phyloP scores from a whole-genome alignment of 345 rosid species.

The Noccaea caerulescens region DNA sequence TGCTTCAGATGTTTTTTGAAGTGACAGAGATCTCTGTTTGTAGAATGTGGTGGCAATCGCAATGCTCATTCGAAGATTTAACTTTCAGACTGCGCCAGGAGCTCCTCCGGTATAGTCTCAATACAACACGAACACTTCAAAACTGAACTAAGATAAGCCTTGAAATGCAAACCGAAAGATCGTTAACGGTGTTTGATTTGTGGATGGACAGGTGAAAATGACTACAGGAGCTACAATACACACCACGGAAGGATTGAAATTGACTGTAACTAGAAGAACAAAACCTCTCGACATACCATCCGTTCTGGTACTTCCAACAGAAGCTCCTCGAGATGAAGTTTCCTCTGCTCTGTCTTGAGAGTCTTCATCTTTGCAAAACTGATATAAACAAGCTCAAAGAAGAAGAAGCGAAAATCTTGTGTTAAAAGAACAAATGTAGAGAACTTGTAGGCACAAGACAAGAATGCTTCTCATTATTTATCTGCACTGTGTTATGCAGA shows the following conservation, averaged over 20 bases:
- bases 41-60: slow-evolving; percentile 85
- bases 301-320: slow-evolving; percentile 45
- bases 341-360: slow-evolving; percentile 54
- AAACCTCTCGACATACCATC: slow-evolving; percentile 56
- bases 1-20: slow-evolving; percentile 17
- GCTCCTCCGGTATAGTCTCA: slow-evolving; percentile 76
- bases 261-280: slow-evolving; percentile 68
- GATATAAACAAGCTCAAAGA: slow-evolving; percentile 3
- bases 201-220: slow-evolving; percentile 70
- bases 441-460: slow-evolving; percentile 1
- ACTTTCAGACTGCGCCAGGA: slow-evolving; percentile 78
- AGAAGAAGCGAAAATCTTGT: slow-evolving; percentile 2
- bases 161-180: not conserved
- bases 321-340: slow-evolving; percentile 56
- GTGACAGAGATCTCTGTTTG: slow-evolving; percentile 29
- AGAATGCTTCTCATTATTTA: slow-evolving; percentile 22
- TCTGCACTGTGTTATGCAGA: slow-evolving; percentile 30
- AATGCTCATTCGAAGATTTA: slow-evolving; percentile 81
- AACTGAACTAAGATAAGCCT: not conserved
- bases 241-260: slow-evolving; percentile 76
- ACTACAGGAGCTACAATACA: slow-evolving; percentile 97
- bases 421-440: slow-evolving; percentile 25
- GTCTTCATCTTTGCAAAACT: slow-evolving; percentile 14
- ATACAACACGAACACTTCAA: not conserved
- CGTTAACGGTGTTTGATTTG: slow-evolving; percentile 1